These are phyloP conservation scores for Leishmania lainsoni DNA, from an alignment of 208 protist species.

Conservation along the genomic window DNA sequence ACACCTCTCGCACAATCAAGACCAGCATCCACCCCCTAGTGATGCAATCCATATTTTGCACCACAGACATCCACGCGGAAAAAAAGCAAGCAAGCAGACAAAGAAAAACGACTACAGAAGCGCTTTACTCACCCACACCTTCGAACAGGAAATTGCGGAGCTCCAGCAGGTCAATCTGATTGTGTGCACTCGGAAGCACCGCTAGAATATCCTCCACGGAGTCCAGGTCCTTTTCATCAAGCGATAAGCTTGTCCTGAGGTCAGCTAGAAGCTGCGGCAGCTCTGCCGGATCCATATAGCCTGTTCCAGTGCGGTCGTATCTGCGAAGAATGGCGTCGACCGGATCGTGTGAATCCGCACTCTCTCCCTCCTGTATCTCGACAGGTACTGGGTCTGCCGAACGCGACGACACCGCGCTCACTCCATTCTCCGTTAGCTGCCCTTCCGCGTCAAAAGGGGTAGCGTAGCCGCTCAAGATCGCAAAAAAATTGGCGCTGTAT, in stretches of 20 bases:
- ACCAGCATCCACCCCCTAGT: background rate
- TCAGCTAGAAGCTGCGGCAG: slow-evolving; percentile 66
- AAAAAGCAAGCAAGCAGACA: background rate
- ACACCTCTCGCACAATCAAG: background rate
- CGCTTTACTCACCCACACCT: slow-evolving; percentile 7
- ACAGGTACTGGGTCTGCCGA: background rate
- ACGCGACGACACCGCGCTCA: background rate
- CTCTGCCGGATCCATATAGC: slow-evolving; percentile 36
- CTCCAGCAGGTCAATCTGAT: slow-evolving; percentile 68
- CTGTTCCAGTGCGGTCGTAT: slow-evolving; percentile 59
- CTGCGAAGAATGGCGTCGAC: slow-evolving; percentile 57
- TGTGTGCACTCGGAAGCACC: slow-evolving; percentile 34
- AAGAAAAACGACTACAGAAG: background rate
- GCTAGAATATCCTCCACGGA: slow-evolving; percentile 53
- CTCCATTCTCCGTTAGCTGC: slow-evolving; percentile 47
- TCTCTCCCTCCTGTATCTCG: slow-evolving; percentile 3
- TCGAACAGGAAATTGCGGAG: slow-evolving; percentile 75
- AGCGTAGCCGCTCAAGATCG: slow-evolving; percentile 70
- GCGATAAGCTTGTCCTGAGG: slow-evolving; percentile 44
- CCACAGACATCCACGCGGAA: background rate
- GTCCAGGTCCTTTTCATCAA: slow-evolving; percentile 55
- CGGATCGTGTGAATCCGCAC: slow-evolving; percentile 38
- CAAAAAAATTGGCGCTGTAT: slow-evolving; percentile 94
- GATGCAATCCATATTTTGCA: background rate
- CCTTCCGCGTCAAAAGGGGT: slow-evolving; percentile 82